Base-by-base conservation (phyloP, 177 flowering plant genomes). In the Telopea speciosissima region DNA sequence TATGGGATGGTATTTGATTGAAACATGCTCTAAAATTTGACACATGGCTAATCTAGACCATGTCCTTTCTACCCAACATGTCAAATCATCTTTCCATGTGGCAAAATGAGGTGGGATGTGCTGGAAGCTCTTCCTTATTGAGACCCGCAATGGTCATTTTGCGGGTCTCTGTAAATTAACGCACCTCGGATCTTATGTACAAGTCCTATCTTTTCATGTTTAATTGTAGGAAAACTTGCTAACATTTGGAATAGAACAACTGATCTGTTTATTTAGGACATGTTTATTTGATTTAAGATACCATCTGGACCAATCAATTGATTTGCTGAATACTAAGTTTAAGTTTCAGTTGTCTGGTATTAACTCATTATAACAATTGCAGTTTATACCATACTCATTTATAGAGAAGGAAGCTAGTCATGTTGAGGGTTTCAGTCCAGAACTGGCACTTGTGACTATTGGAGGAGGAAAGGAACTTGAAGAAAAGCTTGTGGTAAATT, bases 351-450 rank as follows among this genome's bases (percentile, higher is more conserved):
- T 28, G 31, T 22, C 42, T 66, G 28, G 66, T 72, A 56, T 60
- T 56, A 9, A 33, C 58, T 67, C 24, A 2, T 14, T 21, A 26
- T 56, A 5, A 26, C 33, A 10, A 21, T 21, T 82, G 83, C 92
- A 92, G 99, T 87, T 95, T 79, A 95, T 95, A 77, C 97, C 97
- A 44, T 95, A 88, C 75, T 95, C 99, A 7, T 95, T 95, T 77
- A 89, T 95, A 44, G 97, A 92, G 88, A 95, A 95, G 88, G 99
- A 95, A 85, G 99, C 99, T 68, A 89, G 92, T 75, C 99, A 95
- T 85, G 97, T 95, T 70, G 91, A 95, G 77, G 99, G 97, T 45
- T 92, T 95, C 75, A 95, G 94, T 84, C 99, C 99, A 25, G 99
- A 92, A 76, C 79, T 92, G 75, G 99, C 97, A 59, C 76, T 95